Evolutionary conservation across 2,329 filamentous ascomycete genomes (phyloP).

Genomic region (Fusarium oligoseptatum): DNA sequence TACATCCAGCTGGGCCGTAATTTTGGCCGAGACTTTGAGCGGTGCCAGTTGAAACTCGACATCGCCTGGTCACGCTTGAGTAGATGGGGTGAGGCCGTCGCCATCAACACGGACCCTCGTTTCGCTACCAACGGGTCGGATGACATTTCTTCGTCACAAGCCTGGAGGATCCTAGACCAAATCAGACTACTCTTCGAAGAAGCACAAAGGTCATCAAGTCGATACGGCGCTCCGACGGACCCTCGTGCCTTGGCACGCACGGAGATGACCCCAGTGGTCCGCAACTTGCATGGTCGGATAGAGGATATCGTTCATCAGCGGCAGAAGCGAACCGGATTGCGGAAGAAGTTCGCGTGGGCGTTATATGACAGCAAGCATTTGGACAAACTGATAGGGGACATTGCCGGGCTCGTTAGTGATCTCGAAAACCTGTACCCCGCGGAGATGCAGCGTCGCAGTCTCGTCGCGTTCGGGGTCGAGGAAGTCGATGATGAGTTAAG

Average conservation of each 20-base stretch:
- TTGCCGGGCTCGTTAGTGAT: conserved; percentile 40
- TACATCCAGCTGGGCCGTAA: conserved; percentile 55
- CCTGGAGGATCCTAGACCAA: not conserved
- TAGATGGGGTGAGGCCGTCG: conserved; percentile 52
- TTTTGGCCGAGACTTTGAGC: conserved; percentile 53
- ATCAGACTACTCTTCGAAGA: not conserved
- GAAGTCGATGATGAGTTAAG: conserved; percentile 41
- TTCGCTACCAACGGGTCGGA: conserved; percentile 25
- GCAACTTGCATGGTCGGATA: not conserved
- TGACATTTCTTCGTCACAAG: fast-evolving
- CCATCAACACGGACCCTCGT: conserved; percentile 46
- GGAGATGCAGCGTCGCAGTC: conserved; percentile 21
- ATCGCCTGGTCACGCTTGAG: conserved; percentile 48
- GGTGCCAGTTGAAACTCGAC: conserved; percentile 50
- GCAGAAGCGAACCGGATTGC: not conserved
- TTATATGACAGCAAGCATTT: conserved; percentile 29
- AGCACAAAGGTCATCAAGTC: not conserved
- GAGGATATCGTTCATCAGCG: not conserved
- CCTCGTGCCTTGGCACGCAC: not conserved
- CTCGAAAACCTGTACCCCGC: conserved; percentile 44
- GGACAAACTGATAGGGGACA: conserved; percentile 38
- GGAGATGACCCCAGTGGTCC: not conserved
- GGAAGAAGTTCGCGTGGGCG: conserved; percentile 4
- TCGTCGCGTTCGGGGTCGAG: conserved; percentile 42
- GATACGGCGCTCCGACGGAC: not conserved